Conservation (phyloP, 345 rosid species). For the Linum usitatissimum region DNA sequence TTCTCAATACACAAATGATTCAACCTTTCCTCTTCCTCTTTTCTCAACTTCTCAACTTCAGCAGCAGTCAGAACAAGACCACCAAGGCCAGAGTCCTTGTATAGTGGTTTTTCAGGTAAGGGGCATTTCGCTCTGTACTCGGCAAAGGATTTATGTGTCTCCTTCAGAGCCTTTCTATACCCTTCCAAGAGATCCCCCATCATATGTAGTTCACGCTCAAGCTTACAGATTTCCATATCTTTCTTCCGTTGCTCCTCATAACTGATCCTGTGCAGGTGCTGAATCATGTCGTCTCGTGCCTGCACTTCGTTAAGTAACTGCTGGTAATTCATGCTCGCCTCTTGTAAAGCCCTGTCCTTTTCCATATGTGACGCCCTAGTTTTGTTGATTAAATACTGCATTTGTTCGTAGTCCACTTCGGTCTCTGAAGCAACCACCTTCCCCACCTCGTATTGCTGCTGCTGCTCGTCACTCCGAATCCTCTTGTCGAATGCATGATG, state of each 20-base stretch:
- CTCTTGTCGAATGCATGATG: no score
- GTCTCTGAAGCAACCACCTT: slow-evolving; percentile 33
- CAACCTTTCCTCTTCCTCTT: slow-evolving; percentile 54
- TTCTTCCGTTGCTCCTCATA: slow-evolving; percentile 49
- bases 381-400: slow-evolving; percentile 35
- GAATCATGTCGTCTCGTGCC: slow-evolving; percentile 32
- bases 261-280: slow-evolving; percentile 50
- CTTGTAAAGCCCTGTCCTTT: slow-evolving; percentile 39
- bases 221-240: slow-evolving; percentile 41
- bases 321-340: slow-evolving; percentile 42
- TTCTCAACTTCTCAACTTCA: slow-evolving; percentile 56
- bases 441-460: slow-evolving; percentile 28
- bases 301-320: slow-evolving; percentile 40
- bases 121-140: slow-evolving; percentile 52
- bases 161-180: slow-evolving; percentile 71
- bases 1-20: slow-evolving; percentile 25
- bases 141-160: slow-evolving; percentile 41
- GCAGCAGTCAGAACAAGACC: slow-evolving; percentile 61
- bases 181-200: slow-evolving; percentile 61
- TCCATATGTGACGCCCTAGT: slow-evolving; percentile 35
- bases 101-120: slow-evolving; percentile 48
- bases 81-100: slow-evolving; percentile 65
- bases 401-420: slow-evolving; percentile 38
- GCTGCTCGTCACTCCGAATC: slow-evolving; percentile 38
- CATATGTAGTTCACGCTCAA: slow-evolving; percentile 61